These are phyloP conservation scores for Spirogloea muscicola DNA, from an alignment of 139 green algal genomes.

Conservation along the genomic window DNA sequence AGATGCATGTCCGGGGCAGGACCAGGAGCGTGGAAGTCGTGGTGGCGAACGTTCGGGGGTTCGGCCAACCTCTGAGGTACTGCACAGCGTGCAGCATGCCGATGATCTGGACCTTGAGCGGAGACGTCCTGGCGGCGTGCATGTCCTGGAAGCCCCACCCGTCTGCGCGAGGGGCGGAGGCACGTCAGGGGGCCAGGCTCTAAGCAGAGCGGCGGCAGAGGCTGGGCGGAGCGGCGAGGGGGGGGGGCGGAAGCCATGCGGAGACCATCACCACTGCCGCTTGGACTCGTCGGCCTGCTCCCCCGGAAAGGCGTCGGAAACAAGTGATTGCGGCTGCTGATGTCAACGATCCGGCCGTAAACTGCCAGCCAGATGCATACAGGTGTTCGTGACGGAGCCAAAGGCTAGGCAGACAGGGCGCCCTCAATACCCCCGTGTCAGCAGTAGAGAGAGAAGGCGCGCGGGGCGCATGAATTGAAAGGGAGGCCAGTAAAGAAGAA, in stretches of 20 bases:
- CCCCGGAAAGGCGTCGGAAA: too few species aligned
- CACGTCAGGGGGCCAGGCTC: not conserved
- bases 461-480: too few species aligned
- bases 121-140: not conserved
- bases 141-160: constrained; percentile 66
- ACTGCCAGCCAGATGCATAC: too few species aligned
- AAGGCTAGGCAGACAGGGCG: too few species aligned
- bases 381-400: too few species aligned
- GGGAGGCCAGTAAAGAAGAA: too few species aligned
- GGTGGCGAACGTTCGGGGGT: not conserved
- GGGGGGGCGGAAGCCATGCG: constrained; percentile 79
- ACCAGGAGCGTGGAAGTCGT: not conserved
- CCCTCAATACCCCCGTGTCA: too few species aligned
- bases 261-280: constrained; percentile 74
- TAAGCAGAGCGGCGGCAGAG: not conserved
- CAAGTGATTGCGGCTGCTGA: too few species aligned
- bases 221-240: constrained; percentile 1
- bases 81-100: constrained; percentile 75
- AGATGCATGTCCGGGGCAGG: too few species aligned
- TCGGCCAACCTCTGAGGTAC: constrained; percentile 70
- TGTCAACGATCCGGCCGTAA: too few species aligned
- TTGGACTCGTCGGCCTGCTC: constrained; percentile 77
- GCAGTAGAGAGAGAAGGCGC: too few species aligned
- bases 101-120: constrained; percentile 79
- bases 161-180: constrained; percentile 58